phyloP scores from a whole-genome alignment of 1,139 yeast species.

The Zhuliangozyma blackwelliae region DNA sequence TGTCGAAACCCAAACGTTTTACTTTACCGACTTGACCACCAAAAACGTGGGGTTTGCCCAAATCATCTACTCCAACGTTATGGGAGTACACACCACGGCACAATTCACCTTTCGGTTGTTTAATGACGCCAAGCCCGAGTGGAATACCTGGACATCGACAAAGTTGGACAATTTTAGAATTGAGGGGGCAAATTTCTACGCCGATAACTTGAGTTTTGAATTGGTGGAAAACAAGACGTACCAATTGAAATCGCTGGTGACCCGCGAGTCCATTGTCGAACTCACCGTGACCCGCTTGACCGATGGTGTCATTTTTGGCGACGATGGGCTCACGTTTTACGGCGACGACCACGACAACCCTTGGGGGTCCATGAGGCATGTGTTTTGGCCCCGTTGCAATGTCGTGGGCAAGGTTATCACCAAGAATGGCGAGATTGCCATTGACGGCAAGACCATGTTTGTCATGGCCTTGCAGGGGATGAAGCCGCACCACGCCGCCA shows the following conservation, averaged over 20 bases:
- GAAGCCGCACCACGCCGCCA: constrained; percentile 99
- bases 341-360: constrained; percentile 81
- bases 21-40: constrained; percentile 60
- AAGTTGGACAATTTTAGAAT: constrained; percentile 74
- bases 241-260: constrained; percentile 60
- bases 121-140: constrained; percentile 46
- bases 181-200: constrained; percentile 78
- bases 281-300: constrained; percentile 55
- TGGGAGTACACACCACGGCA: constrained; percentile 87
- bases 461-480: constrained; percentile 98
- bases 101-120: constrained; percentile 87
- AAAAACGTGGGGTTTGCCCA: constrained; percentile 87
- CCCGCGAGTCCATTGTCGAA: constrained; percentile 69
- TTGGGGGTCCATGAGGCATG: constrained; percentile 97
- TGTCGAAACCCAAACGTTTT: constrained; percentile 93
- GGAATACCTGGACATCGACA: constrained; percentile 79
- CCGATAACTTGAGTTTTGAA: constrained; percentile 63
- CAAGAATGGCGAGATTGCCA: constrained; percentile 19
- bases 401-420: constrained; percentile 59
- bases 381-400: constrained; percentile 89
- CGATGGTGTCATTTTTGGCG: constrained; percentile 89
- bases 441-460: constrained; percentile 67
- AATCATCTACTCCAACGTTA: constrained; percentile 86
- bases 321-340: constrained; percentile 77
- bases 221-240: constrained; percentile 54